Base-by-base conservation (phyloP, 2,329 filamentous ascomycete genomes). In the Sordariomycetes sp. region DNA sequence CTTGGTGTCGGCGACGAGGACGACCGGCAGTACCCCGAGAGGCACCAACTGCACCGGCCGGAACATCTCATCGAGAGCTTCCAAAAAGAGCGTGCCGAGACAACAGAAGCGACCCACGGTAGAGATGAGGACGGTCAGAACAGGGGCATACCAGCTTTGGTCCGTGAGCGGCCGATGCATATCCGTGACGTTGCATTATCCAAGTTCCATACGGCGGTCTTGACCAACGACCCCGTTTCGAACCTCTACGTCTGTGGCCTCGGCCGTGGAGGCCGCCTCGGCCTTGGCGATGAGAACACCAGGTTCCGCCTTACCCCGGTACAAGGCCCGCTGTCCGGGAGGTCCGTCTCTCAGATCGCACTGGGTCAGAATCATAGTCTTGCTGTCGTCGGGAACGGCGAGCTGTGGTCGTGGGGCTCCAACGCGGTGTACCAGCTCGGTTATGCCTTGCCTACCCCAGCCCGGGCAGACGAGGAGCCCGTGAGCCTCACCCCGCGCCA, bases 1-100 rank as follows among this genome's bases (percentile, higher is more conserved):
- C 79, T 99, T 24, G 94, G 94, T 1, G 86, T 97, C 60, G 91
- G 91, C n/a, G 91, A 99, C 66, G 87, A 95, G 65, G 90, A 96
- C 67, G 92, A 99, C 66, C 84, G 94, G 2, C 91, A 97, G 62
- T 95, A 87, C 64, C 94, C 94, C 0, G 94, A 97, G 68, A 86
- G 90, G 10, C 83, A 96, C 12, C 74, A 78, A 35, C 70, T 97
- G 36, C 81, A 83, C 57, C 83, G 92, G 17, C 90, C 94, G 0
- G 84, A 89, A 25, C 83, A 89, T 65, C 76, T 97, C 1, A 69
- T 96, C 15, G 80, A 82, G 54, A 78, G 83, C 53, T 89, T 96
- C 62, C 83, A 90, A 65, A 75, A 80, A 39, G 86, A 91, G 62
- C 80, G 87, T 63, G 71, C 52, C 28, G 7, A 60, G 57, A 22